Evolutionary conservation across 164 flowering plant genomes (phyloP), one percentile per base, ranked within the genome.

Genomic region (Hamamelis virginiana): DNA sequence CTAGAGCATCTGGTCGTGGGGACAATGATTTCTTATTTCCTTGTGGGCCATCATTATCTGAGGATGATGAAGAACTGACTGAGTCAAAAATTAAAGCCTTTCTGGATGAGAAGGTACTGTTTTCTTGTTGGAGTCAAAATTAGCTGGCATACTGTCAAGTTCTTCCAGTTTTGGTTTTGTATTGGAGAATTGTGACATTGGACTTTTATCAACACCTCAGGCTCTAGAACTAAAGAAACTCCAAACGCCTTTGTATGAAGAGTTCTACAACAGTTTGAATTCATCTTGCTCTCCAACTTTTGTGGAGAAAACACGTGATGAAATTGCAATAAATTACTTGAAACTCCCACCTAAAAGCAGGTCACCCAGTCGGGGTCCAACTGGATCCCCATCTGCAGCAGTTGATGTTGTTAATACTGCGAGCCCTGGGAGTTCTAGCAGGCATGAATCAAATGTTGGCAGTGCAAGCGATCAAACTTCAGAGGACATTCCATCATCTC

Each of bases 231-330:
- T 84, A 69, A 84, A 81, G 82, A 84, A 80, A 63, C 67, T 84
- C 67, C 87, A 84, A 53, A 73, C 87, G 16, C 87, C 87, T 38
- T 64, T 84, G 43, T 84, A 81, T 61, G 87, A 84, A 74, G 87
- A 84, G 75, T 84, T 81, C 77, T 80, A 69, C 79, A 84, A 84
- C 80, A 81, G 71, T 60, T 64, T 84, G 65, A 79, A 79, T 74
- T 73, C 43, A 41, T 38, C 60, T 21, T 61, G 66, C 69, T 77
- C 83, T 61, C 74, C 85, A n/a, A 66, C 61, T 48, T 48, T 66
- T 55, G 18, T 53, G 18, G 79, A 74, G 61, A 68, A 46, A 25
- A 57, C 46, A 25, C 63, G 59, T 23, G 77, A 75, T 68, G 83
- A 83, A 66, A 64, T 61, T 23, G 51, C 74, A 43, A 67, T 72